Evolutionary conservation across 2,329 filamentous ascomycete species (phyloP).

Genomic region (Balansia obtecta): DNA sequence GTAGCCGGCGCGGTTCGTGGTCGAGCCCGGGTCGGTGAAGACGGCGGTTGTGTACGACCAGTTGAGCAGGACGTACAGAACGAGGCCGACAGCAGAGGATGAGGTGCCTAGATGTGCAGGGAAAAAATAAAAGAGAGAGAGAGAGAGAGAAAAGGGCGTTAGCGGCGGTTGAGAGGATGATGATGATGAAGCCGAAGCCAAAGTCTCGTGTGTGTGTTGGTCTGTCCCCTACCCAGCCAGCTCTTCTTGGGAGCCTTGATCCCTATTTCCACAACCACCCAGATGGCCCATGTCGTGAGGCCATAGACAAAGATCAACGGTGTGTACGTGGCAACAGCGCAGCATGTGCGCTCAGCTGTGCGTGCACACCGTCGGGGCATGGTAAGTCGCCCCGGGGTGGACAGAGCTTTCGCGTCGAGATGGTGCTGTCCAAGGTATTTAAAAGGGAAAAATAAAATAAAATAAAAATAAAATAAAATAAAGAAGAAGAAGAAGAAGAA

Average conservation of each 20-base stretch:
- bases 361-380: constrained; percentile 54
- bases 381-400: constrained; percentile 7
- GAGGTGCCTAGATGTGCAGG: constrained; percentile 31
- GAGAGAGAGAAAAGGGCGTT: background rate
- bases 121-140: no score
- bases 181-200: no score
- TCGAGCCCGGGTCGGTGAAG: constrained; percentile 77
- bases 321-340: constrained; percentile 64
- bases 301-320: constrained; percentile 84
- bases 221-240: constrained; percentile 39
- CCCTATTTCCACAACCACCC: constrained; percentile 68
- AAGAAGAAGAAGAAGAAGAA: no score
- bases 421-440: constrained; percentile 8
- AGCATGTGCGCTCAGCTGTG: constrained; percentile 72
- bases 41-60: constrained; percentile 87
- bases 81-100: constrained; percentile 50
- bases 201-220: no score
- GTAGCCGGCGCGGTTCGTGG: constrained; percentile 56
- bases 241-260: constrained; percentile 36
- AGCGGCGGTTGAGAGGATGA: no score
- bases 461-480: no score
- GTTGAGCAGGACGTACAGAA: constrained; percentile 69
- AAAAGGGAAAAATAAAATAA: no score
- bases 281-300: constrained; percentile 87
- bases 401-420: constrained; percentile 7